Base-by-base conservation (phyloP, 768 basidiomycete genomes). In the Suillus decipiens region DNA sequence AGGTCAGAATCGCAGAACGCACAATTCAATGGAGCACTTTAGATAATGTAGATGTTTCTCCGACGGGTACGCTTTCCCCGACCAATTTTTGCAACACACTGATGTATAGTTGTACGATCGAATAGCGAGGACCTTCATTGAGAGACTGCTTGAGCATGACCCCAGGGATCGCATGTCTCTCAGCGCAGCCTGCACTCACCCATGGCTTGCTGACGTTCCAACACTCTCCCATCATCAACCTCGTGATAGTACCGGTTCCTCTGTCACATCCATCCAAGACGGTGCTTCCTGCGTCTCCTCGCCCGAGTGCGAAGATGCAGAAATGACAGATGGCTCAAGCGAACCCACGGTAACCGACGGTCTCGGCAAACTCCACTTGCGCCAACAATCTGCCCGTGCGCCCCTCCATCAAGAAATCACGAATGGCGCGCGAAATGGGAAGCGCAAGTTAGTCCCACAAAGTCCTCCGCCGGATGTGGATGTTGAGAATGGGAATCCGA, bases 161-260 rank as follows among this genome's bases (percentile, higher is more conserved):
- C 93, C 95, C 0, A 66, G 65, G 0, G 64, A 72, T 15, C 87
- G 96, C n/a, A 85, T 96, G 83, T 86, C 88, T 7, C 81, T 95
- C 63, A 77, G 80, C 3, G 80, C 84, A 0, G 89, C 95, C 0
- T 81, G 91, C 11, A 33, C 74, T 0, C 95, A 98, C 68, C 85
- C 86, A 1, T 99, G 96, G 96, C 81, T 98, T 3, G 33, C 3
- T 70, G 59, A 33, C 19, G 42, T 5, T 34, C 51, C 51, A n/a
- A 53, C 51, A 12, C 51, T 53, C 0, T 5, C 4, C 8, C 22
- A 33, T 31, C 34, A 59, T 33, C 45, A 19, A 7, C 37, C 42
- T n/a, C 65, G 64, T 34, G 59, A 48, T 22, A 61, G 62, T 58
- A 60, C 67, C 4, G 65, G n/a, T 24, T 67, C 73, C 12, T 64